Base-by-base conservation (phyloP, 495 filamentous ascomycete species). In the Hypoxylon cercidicola region DNA sequence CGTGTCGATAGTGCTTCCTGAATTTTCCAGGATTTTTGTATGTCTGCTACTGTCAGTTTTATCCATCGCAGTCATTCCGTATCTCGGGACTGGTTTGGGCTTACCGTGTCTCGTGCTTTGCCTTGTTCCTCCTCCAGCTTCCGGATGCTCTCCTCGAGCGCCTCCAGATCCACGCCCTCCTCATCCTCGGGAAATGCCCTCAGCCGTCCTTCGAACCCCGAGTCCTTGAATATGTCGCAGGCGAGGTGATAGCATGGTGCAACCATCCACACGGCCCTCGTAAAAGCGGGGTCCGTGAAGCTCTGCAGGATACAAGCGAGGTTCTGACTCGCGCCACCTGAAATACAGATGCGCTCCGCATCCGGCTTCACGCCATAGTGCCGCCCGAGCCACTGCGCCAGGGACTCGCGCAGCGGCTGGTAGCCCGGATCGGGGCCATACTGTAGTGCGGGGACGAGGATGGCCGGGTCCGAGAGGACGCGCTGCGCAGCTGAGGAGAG, bases 341-440 rank as follows among this genome's bases (percentile, higher is more conserved):
- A 89, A 62, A 95, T 86, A 74, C 85, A 87, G 59, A 93, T 87
- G 39, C 90, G 81, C 5, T 83, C 78, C 0, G 78, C 71, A 0
- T 72, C 62, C 1, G 69, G 46, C 19, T 51, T 16, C 0, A 83
- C 80, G 23, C 73, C 69, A 59, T 93, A 94, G 69, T 88, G 89
- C 3, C 65, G 62, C 0, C 76, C 81, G 16, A 91, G 80, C 91
- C 91, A 94, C 46, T 74, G 60, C 32, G 87, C 85, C 28, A 94
- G 78, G 45, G 84, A 75, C 54, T 79, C 69, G 16, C 89, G 80
- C 5, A 90, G 73, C 25, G 83, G 80, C 9, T 77, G 69, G 55
- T 90, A 87, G n/a, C 91, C 91, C 46, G 80, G 72, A 65, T 93
- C 89, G 11, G 89, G 88, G 0, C 89, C 91, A 71, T 95, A 95